phyloP scores from a whole-genome alignment of 2,329 filamentous ascomycete genomes.

The Colletotrichum theobromicola region DNA sequence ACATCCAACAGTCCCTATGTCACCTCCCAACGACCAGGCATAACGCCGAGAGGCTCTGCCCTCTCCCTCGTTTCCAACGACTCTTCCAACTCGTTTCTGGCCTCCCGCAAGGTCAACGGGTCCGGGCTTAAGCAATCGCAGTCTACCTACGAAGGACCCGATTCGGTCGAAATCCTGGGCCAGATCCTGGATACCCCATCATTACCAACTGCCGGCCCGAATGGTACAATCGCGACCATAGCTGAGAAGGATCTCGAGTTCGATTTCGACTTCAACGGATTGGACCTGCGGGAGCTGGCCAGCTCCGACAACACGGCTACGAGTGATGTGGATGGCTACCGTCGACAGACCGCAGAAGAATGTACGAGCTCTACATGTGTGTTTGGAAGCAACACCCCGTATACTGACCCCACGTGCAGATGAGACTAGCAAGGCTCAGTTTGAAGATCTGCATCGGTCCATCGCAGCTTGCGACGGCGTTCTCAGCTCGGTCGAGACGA shows the following conservation, averaged over 20 bases:
- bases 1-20: slow-evolving; percentile 72
- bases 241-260: slow-evolving; percentile 62
- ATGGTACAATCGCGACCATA: slow-evolving; percentile 30
- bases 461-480: slow-evolving; percentile 93
- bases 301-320: slow-evolving; percentile 31
- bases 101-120: slow-evolving; percentile 71
- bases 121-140: slow-evolving; percentile 68
- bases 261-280: slow-evolving; percentile 78
- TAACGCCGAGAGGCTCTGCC: slow-evolving; percentile 76
- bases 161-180: slow-evolving; percentile 74
- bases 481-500: slow-evolving; percentile 89
- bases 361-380: slow-evolving; percentile 56
- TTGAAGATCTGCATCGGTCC: slow-evolving; percentile 88
- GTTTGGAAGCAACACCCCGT: too few relatives aligned
- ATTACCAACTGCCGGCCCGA: slow-evolving; percentile 16
- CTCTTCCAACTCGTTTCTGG: slow-evolving; percentile 77
- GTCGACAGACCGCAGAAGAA: slow-evolving; percentile 70
- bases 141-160: slow-evolving; percentile 57
- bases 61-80: slow-evolving; percentile 79
- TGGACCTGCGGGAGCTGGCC: slow-evolving; percentile 78
- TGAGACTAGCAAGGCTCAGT: slow-evolving; percentile 81
- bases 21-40: slow-evolving; percentile 70
- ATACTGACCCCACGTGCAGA: slow-evolving; percentile 49
- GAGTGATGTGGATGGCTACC: slow-evolving; percentile 25
- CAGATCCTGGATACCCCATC: slow-evolving; percentile 42